Percentiles rank a stretch among this genome's conserved stretches.
Evolutionary conservation across 495 filamentous ascomycete genomes (phyloP).

Genomic region (Penicillium ucsense): DNA sequence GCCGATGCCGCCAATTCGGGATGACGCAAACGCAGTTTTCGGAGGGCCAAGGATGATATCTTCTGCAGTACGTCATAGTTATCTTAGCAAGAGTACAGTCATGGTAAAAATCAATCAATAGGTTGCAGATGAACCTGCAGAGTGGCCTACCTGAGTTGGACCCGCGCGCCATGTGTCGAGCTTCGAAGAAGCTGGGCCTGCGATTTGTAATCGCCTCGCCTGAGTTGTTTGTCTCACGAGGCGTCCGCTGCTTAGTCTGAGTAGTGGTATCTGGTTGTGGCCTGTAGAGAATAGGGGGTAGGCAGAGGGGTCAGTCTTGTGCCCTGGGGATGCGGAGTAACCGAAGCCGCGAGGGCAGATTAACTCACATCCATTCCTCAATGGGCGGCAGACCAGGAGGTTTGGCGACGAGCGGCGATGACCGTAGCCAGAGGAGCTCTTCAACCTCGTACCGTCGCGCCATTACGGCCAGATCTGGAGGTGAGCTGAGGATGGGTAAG

Average conservation of each 20-base stretch:
- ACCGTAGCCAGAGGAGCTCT: slow-evolving; percentile 64
- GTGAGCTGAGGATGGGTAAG: background rate
- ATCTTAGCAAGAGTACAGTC: slow-evolving; percentile 9
- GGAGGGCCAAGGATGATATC: slow-evolving; percentile 87
- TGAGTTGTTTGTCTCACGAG: slow-evolving; percentile 34
- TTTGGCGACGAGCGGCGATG: slow-evolving; percentile 78
- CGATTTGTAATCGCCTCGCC: slow-evolving; percentile 34
- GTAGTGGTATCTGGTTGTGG: slow-evolving; percentile 37
- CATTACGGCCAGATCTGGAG: slow-evolving; percentile 29
- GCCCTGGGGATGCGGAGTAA: slow-evolving; percentile 10
- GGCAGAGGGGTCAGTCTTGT: slow-evolving; percentile 14
- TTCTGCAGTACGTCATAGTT: slow-evolving; percentile 42
- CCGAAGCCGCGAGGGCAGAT: background rate
- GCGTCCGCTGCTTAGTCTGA: slow-evolving; percentile 37
- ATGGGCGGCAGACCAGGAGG: slow-evolving; percentile 72
- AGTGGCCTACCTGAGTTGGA: slow-evolving; percentile 43
- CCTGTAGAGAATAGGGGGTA: slow-evolving; percentile 15
- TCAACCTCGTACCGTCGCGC: slow-evolving; percentile 66
- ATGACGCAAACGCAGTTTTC: slow-evolving; percentile 78
- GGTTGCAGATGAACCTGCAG: slow-evolving; percentile 4
- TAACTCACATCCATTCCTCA: slow-evolving; percentile 82
- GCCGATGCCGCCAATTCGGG: slow-evolving; percentile 37
- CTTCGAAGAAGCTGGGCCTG: slow-evolving; percentile 51
- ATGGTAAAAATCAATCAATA: background rate
- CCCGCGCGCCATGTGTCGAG: slow-evolving; percentile 51